Base-by-base conservation (phyloP, 1,284 basidiomycete species). In the Kwoniella shivajii region DNA sequence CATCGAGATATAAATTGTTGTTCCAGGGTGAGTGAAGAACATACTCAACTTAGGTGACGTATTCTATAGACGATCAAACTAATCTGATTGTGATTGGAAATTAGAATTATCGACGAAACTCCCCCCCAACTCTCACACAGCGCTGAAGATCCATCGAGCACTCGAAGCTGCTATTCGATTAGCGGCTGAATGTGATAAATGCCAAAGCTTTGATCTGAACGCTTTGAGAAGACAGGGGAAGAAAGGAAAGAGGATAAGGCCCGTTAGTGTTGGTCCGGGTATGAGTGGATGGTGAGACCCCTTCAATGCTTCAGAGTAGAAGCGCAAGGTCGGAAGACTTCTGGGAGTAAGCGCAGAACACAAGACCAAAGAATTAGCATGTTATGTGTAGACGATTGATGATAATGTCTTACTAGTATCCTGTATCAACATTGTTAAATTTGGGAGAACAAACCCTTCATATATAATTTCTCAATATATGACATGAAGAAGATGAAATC, bases 1-100 rank as follows among this genome's bases (percentile, higher is more conserved):
- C 66, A 16, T 39, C 64, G 5, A 34, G 69, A 24, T 72, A 72
- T 49, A 64, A 59, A 37, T 59, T 72, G 2, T 54, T 69, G n/a
- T 72, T 69, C 55, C 42, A 58, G 34, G 62, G 63, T 62, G 33
- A 39, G 59, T 53, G 24, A 16, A 30, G 13, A 7, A n/a, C 18
- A 47, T 37, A 37, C 14, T 7, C n/a, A n/a, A n/a, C n/a, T n/a
- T n/a, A n/a, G 36, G 14, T 37, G 36, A 37, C 36, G 16, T 5
- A 37, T 37, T n/a, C n/a, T n/a, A n/a, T n/a, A n/a, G n/a, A n/a
- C n/a, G n/a, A n/a, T n/a, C n/a, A n/a, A n/a, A n/a, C n/a, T n/a
- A n/a, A n/a, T n/a, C n/a, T n/a, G n/a, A n/a, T 29, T 29, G 10
- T n/a, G n/a, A 4, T 18, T 14, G 16, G 20, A 2, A n/a, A 6